Evolutionary conservation across 345 rosid species (phyloP).

Genomic region (Combretum micranthum): DNA sequence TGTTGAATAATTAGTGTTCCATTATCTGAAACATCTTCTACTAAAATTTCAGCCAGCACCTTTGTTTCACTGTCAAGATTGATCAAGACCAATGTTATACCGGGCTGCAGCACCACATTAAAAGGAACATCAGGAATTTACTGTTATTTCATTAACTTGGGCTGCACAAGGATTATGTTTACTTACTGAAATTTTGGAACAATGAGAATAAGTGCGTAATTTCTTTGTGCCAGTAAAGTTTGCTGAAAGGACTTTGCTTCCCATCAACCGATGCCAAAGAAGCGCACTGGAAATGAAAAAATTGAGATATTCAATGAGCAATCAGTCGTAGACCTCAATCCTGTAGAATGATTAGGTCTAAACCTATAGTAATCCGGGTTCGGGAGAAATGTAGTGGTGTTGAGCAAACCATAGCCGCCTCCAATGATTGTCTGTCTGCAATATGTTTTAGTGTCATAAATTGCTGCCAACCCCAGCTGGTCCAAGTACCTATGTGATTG

Average conservation of each 20-base stretch:
- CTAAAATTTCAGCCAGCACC: slow-evolving; percentile 19
- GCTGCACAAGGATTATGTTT: neutral
- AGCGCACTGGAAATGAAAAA: slow-evolving; percentile 23
- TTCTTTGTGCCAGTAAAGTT: slow-evolving; percentile 23
- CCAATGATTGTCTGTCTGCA: slow-evolving; percentile 51
- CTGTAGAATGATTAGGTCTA: neutral
- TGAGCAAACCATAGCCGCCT: slow-evolving; percentile 51
- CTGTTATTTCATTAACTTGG: neutral
- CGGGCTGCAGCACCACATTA: slow-evolving; percentile 18
- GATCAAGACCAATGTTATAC: slow-evolving; percentile 40
- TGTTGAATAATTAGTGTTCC: slow-evolving; percentile 13
- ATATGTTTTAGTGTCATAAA: slow-evolving; percentile 37
- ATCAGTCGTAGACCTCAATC: too few species aligned
- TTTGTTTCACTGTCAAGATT: slow-evolving; percentile 29
- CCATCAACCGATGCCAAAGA: slow-evolving; percentile 48
- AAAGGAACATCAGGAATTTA: neutral
- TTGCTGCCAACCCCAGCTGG: slow-evolving; percentile 53
- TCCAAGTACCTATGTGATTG: slow-evolving; percentile 39
- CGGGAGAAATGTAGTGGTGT: slow-evolving; percentile 36
- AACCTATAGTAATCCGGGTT: slow-evolving; percentile 47
- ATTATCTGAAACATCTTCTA: slow-evolving; percentile 9
- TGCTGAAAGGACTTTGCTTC: slow-evolving; percentile 24
- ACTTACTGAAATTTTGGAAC: slow-evolving; percentile 25
- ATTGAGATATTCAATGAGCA: neutral
- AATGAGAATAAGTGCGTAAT: slow-evolving; percentile 33